Evolutionary conservation across 129 eudicot species (phyloP).

Genomic region (Artemisia annua): DNA sequence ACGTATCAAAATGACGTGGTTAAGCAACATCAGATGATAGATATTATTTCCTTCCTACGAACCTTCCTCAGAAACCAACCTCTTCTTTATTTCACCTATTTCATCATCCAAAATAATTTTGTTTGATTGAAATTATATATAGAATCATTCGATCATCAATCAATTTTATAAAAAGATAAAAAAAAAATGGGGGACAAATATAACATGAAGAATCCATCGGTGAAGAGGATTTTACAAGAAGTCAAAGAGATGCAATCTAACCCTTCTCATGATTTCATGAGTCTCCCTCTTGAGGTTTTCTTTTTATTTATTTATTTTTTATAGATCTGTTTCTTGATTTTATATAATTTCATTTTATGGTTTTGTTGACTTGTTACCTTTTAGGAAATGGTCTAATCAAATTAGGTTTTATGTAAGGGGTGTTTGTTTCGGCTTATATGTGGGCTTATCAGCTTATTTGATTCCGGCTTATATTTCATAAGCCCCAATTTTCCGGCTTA

Average conservation of each 20-base stretch:
- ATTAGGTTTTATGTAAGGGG: too few species aligned
- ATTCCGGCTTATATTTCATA: too few species aligned
- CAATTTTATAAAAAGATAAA: background rate
- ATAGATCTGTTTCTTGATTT: background rate
- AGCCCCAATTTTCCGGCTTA: too few species aligned
- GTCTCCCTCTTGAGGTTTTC: conserved; percentile 89
- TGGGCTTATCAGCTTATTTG: too few species aligned
- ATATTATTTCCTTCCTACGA: background rate
- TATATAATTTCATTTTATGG: too few species aligned
- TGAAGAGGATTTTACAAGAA: conserved; percentile 94
- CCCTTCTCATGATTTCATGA: conserved; percentile 91
- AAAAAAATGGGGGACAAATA: conserved; percentile 64
- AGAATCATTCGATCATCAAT: background rate
- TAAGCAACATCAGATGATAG: background rate
- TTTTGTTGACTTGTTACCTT: background rate
- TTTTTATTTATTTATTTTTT: background rate
- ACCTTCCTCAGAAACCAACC: conserved; percentile 6
- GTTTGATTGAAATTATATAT: background rate
- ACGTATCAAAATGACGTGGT: conserved; percentile 26
- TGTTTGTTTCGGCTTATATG: too few species aligned
- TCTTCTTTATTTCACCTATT: background rate
- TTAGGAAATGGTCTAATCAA: too few species aligned
- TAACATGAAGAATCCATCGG: conserved; percentile 87
- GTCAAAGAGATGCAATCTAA: conserved; percentile 97
- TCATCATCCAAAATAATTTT: conserved; percentile 1